Percentiles rank a stretch among this genome's conserved stretches.
Evolutionary conservation across 768 basidiomycete genomes (phyloP).

Genomic region (Clathrus columnatus): DNA sequence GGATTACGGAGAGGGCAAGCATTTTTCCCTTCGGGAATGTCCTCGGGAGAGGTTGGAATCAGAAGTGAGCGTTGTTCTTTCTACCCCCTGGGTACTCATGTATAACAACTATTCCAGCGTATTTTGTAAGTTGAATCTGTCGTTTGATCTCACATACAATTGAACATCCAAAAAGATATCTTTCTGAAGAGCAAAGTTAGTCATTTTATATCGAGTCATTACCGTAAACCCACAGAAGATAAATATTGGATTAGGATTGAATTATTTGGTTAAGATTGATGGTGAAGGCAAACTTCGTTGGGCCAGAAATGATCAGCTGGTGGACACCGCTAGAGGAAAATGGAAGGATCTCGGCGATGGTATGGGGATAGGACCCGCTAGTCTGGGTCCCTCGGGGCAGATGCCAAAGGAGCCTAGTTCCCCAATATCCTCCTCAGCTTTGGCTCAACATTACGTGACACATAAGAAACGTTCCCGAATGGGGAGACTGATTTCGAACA

Average conservation of each 20-base stretch:
- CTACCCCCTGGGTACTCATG: no score
- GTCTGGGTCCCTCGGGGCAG: conserved; percentile 18
- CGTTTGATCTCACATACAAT: no score
- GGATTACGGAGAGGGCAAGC: conserved; percentile 50
- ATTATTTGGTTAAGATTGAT: conserved; percentile 55
- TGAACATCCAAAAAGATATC: conserved; percentile 32
- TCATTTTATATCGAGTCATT: background rate
- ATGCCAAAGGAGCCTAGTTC: conserved; percentile 14
- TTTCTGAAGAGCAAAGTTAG: conserved; percentile 49
- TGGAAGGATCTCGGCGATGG: conserved; percentile 59
- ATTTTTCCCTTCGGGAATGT: conserved; percentile 48
- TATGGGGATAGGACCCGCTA: conserved; percentile 39
- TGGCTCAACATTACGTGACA: conserved; percentile 17
- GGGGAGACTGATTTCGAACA: conserved; percentile 31
- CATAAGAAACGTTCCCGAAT: conserved; percentile 19
- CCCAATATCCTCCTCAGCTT: conserved; percentile 3
- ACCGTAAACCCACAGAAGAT: background rate
- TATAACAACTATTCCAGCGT: background rate
- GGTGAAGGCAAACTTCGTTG: conserved; percentile 44
- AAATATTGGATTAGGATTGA: conserved; percentile 34
- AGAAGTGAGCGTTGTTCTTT: conserved; percentile 36
- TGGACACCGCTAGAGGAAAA: conserved; percentile 50
- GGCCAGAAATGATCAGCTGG: conserved; percentile 47
- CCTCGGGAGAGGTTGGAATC: conserved; percentile 50
- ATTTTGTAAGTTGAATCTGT: background rate